Percentiles rank a stretch among this genome's conserved stretches.
Conservation (phyloP, 2,329 filamentous ascomycete species). For the Monosporascus cannonballus region DNA sequence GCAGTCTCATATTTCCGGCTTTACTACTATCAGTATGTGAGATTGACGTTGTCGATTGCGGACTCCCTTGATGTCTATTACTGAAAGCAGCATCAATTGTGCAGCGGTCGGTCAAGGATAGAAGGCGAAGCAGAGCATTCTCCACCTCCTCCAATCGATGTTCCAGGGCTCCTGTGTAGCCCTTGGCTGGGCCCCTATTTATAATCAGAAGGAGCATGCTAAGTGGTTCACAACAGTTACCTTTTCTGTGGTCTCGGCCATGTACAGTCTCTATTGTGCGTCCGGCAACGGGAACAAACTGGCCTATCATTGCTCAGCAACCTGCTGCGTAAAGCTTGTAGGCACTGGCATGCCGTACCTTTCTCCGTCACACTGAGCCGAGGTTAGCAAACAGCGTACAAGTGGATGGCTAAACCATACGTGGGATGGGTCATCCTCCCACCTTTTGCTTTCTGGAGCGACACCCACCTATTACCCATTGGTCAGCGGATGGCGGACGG, state of each 20-base stretch:
- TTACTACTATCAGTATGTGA: not conserved
- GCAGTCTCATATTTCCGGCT: not conserved
- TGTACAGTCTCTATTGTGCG: conserved; percentile 25
- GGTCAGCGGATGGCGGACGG: not conserved
- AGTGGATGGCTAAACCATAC: not conserved
- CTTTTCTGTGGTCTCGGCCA: conserved; percentile 33
- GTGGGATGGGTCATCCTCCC: not conserved
- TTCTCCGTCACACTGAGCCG: conserved; percentile 30
- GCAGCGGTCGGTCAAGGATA: conserved; percentile 26
- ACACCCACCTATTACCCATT: conserved; percentile 15
- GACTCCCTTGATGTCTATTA: not conserved
- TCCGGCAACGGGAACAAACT: conserved; percentile 28
- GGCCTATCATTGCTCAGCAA: conserved; percentile 24
- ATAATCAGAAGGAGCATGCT: conserved; percentile 1
- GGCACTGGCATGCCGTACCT: conserved; percentile 21
- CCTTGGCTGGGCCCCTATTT: conserved; percentile 38
- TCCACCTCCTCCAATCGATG: conserved; percentile 36
- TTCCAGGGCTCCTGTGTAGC: conserved; percentile 37
- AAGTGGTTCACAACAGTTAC: conserved; percentile 10
- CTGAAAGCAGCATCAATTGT: not conserved
- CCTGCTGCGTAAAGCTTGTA: no score
- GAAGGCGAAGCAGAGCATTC: conserved; percentile 29
- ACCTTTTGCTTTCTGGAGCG: conserved; percentile 36
- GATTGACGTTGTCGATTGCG: not conserved
- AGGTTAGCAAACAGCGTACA: not conserved